These are phyloP conservation scores for Draba incana DNA, from an alignment of 345 rosid genomes.

Conservation along the genomic window DNA sequence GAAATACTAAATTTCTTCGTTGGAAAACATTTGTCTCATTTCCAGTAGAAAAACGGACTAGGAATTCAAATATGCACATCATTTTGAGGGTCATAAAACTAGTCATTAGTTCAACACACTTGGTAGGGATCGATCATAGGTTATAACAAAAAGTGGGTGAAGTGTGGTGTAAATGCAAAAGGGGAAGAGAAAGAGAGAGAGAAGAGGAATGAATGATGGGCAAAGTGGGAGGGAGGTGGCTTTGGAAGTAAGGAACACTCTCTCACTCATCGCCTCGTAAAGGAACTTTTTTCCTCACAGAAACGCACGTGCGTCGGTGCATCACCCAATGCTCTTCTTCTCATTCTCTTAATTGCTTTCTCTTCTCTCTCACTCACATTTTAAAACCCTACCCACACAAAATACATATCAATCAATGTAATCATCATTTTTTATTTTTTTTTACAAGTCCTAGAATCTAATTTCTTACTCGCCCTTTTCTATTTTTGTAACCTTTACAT, in stretches of 20 bases:
- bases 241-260: slow-evolving; percentile 44
- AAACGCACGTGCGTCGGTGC: slow-evolving; percentile 62
- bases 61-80: too few relatives aligned
- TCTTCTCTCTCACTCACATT: slow-evolving; percentile 1
- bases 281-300: slow-evolving; percentile 50
- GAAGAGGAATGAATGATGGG: slow-evolving; percentile 24
- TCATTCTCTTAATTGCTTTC: slow-evolving; percentile 35
- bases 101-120: too few relatives aligned
- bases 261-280: slow-evolving; percentile 60
- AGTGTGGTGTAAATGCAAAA: slow-evolving; percentile 20
- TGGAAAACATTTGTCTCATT: too few relatives aligned
- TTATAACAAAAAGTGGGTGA: background rate
- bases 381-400: slow-evolving; percentile 15
- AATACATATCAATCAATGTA: slow-evolving; percentile 2
- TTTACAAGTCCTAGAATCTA: background rate
- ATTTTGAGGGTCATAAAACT: too few relatives aligned
- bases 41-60: too few relatives aligned
- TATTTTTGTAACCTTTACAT: background rate
- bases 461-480: background rate
- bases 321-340: slow-evolving; percentile 55
- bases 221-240: slow-evolving; percentile 40
- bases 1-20: too few relatives aligned
- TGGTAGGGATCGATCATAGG: slow-evolving; percentile 11
- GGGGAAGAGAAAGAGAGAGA: background rate
- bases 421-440: slow-evolving; percentile 22